Percentiles rank a stretch among this genome's conserved stretches.
phyloP scores from a whole-genome alignment of 208 protist species.

The Leishmania arabica region DNA sequence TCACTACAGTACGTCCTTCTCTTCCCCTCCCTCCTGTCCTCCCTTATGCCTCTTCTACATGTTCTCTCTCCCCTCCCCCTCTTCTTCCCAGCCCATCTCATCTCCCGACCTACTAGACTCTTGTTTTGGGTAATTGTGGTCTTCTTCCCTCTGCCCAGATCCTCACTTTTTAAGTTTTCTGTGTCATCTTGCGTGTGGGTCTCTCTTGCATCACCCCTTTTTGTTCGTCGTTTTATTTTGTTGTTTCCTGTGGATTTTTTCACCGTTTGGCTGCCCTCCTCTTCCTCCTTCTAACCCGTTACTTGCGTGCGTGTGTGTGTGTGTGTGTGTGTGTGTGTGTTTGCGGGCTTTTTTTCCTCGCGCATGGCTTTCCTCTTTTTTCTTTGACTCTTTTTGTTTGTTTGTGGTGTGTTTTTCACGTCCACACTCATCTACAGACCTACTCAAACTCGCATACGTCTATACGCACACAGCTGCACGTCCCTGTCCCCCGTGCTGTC shows the following conservation, averaged over 20 bases:
- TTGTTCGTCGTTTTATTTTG: neutral
- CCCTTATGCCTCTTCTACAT: neutral
- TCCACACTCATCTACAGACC: no score
- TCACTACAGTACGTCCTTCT: neutral
- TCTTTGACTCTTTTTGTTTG: neutral
- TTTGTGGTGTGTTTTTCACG: neutral
- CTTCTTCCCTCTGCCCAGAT: neutral
- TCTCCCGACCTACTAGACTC: neutral
- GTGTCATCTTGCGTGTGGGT: neutral
- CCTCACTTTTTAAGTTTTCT: neutral
- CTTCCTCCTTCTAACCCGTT: neutral
- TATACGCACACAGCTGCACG: neutral
- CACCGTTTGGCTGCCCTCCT: neutral
- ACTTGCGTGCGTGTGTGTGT: neutral
- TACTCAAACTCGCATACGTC: neutral
- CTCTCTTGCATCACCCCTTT: neutral
- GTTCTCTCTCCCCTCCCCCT: no score
- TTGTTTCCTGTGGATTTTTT: neutral
- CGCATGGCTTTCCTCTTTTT: neutral
- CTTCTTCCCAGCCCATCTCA: neutral
- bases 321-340: neutral
- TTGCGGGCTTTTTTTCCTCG: neutral
- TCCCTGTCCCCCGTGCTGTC: neutral
- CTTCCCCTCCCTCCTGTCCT: neutral
- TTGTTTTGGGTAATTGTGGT: slow-evolving; percentile 3